A percentile compares a stretch with the other conserved stretches of the same genome.
phyloP scores from a whole-genome alignment of 225 moss, liverwort and hornwort species.

The Pleurozium schreberi region DNA sequence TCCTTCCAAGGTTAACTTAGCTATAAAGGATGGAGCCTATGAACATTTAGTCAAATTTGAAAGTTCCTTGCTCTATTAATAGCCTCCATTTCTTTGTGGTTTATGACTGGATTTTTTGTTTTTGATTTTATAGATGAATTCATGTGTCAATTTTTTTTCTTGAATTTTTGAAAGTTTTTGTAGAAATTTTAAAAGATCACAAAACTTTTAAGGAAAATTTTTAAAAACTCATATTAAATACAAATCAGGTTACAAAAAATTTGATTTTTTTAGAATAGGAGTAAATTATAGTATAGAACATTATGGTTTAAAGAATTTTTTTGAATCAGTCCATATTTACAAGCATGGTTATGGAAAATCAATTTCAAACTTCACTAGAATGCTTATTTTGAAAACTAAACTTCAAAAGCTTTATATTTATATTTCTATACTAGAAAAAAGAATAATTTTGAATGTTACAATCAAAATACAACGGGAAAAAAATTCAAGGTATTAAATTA shows the following conservation, averaged over 20 bases:
- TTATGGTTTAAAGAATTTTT: neutral
- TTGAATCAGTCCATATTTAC: too few relatives aligned
- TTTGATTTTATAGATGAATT: neutral
- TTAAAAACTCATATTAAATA: neutral
- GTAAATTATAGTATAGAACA: neutral
- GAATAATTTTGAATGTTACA: too few relatives aligned
- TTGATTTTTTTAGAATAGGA: neutral
- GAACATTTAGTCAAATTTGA: neutral
- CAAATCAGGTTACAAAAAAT: neutral
- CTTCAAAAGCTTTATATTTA: too few relatives aligned
- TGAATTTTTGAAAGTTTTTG: neutral
- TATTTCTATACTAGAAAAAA: too few relatives aligned
- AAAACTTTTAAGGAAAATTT: neutral
- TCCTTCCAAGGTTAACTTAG: too few relatives aligned
- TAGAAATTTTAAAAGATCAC: neutral
- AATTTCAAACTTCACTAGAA: too few relatives aligned
- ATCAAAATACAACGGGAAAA: too few relatives aligned
- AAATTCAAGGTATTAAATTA: too few relatives aligned
- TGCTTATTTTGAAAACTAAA: too few relatives aligned
- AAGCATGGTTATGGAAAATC: too few relatives aligned
- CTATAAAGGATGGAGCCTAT: neutral
- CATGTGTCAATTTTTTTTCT: neutral
- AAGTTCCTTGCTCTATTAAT: neutral
- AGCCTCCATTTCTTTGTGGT: neutral
- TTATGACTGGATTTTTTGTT: accelerated